Evolutionary conservation across 2,329 filamentous ascomycete species (phyloP).

Genomic region (Knufia fluminis): DNA sequence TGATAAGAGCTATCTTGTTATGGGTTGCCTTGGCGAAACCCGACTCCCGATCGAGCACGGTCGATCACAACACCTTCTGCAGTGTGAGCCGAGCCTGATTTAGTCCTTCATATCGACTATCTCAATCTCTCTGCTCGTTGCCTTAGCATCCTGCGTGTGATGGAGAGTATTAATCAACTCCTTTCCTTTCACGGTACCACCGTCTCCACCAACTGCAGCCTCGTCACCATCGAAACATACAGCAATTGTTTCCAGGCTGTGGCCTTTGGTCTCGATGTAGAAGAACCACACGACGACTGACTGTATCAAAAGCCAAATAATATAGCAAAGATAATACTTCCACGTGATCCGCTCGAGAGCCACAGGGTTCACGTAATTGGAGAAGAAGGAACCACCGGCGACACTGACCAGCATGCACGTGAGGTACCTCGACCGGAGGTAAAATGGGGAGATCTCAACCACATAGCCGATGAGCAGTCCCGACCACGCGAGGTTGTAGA

Average conservation of each 20-base stretch:
- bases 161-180: too few relatives aligned
- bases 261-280: constrained; percentile 47
- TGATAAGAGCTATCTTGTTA: too few relatives aligned
- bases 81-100: too few relatives aligned
- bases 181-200: too few relatives aligned
- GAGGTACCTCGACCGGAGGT: constrained; percentile 38
- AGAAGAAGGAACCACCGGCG: constrained; percentile 37
- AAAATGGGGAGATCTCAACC: constrained; percentile 42
- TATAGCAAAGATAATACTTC: constrained; percentile 45
- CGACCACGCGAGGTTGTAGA: constrained; percentile 32
- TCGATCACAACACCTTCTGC: too few relatives aligned
- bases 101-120: too few relatives aligned
- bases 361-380: constrained; percentile 41
- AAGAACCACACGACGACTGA: constrained; percentile 42
- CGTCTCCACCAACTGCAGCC: constrained; percentile 30
- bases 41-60: too few relatives aligned
- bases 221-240: constrained; percentile 48
- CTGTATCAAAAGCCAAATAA: constrained; percentile 23
- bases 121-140: too few relatives aligned
- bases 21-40: too few relatives aligned
- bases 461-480: constrained; percentile 33
- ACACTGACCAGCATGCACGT: constrained; percentile 27
- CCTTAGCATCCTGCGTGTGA: too few relatives aligned
- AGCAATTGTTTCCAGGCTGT: constrained; percentile 61
- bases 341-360: constrained; percentile 42